phyloP scores from a whole-genome alignment of 805 yeast species.

The Myxozyma melibiosi region DNA sequence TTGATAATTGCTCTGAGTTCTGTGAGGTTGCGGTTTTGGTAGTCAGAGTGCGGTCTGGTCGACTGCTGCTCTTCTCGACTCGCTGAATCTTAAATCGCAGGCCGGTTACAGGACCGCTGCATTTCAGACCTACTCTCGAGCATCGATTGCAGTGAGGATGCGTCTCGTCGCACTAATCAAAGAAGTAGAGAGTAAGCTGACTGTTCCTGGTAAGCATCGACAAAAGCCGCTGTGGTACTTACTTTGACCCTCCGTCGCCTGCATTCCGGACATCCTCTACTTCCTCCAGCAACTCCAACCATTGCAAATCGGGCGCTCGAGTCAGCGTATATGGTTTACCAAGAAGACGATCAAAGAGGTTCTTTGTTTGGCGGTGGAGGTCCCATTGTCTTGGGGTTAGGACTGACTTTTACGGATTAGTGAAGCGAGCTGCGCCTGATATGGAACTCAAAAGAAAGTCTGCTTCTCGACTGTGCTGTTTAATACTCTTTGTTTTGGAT shows the following conservation, averaged over 20 bases:
- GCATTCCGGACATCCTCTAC: constrained; percentile 10
- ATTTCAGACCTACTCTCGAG: not conserved
- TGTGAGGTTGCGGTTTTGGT: not conserved
- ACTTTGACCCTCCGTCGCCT: constrained; percentile 11
- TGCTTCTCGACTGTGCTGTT: too few species aligned
- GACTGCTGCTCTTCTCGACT: not conserved
- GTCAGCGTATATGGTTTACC: too few species aligned
- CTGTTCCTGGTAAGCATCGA: not conserved
- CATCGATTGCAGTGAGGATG: not conserved
- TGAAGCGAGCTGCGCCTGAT: too few species aligned
- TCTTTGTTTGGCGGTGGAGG: too few species aligned
- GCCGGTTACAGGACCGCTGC: constrained; percentile 2
- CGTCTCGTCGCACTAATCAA: not conserved
- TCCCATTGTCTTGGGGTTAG: too few species aligned
- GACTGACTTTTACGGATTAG: too few species aligned
- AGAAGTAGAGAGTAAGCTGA: not conserved
- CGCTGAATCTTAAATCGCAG: not conserved
- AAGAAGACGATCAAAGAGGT: too few species aligned
- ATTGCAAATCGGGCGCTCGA: too few species aligned
- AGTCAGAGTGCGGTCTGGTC: not conserved
- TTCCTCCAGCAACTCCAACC: constrained; percentile 20
- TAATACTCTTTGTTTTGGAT: too few species aligned
- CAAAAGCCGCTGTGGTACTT: too few species aligned
- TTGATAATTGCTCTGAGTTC: not conserved
- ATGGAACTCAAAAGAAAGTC: too few species aligned